These are phyloP conservation scores for Hypholoma sublateritium DNA, from an alignment of 768 basidiomycete species.

Conservation along the genomic window DNA sequence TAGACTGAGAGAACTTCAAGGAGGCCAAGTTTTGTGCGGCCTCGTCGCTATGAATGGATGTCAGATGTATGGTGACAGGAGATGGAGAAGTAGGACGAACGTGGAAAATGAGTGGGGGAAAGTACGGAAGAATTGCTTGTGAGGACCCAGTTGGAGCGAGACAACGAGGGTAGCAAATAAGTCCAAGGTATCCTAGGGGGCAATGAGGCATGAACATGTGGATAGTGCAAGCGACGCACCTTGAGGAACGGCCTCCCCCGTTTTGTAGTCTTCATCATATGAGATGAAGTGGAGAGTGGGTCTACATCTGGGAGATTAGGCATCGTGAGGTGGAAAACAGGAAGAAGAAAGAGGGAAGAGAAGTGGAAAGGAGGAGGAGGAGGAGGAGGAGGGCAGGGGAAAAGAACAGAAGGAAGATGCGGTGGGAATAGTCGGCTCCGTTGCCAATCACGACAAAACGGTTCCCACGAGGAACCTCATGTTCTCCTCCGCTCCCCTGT, in stretches of 20 bases:
- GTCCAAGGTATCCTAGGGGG: slow-evolving; percentile 88
- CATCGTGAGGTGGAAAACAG: slow-evolving; percentile 34
- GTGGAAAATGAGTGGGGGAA: slow-evolving; percentile 96
- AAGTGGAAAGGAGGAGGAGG: slow-evolving; percentile 43
- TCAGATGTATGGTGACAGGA: slow-evolving; percentile 10
- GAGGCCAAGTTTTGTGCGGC: slow-evolving; percentile 91
- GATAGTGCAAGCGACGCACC: slow-evolving; percentile 39
- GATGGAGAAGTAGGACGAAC: slow-evolving; percentile 47
- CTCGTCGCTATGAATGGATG: slow-evolving; percentile 69
- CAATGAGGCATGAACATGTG: slow-evolving; percentile 9
- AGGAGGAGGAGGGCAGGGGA: slow-evolving; percentile 31
- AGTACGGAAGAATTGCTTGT: slow-evolving; percentile 95
- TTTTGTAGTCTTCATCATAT: slow-evolving; percentile 99
- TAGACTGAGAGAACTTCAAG: slow-evolving; percentile 98
- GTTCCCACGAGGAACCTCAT: slow-evolving; percentile 45
- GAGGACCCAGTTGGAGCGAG: slow-evolving; percentile 82
- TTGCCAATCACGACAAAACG: slow-evolving; percentile 38
- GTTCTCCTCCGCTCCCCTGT: slow-evolving; percentile 26
- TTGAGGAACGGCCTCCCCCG: slow-evolving; percentile 93
- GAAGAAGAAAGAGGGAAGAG: slow-evolving; percentile 40
- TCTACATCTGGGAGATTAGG: slow-evolving; percentile 39
- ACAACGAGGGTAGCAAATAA: slow-evolving; percentile 96
- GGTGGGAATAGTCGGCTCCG: slow-evolving; percentile 40
- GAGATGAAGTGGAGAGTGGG: slow-evolving; percentile 68
- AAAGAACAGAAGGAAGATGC: slow-evolving; percentile 22